These are phyloP conservation scores for Drechslerella dactyloides DNA, from an alignment of 2,329 filamentous ascomycete species.

Conservation along the genomic window DNA sequence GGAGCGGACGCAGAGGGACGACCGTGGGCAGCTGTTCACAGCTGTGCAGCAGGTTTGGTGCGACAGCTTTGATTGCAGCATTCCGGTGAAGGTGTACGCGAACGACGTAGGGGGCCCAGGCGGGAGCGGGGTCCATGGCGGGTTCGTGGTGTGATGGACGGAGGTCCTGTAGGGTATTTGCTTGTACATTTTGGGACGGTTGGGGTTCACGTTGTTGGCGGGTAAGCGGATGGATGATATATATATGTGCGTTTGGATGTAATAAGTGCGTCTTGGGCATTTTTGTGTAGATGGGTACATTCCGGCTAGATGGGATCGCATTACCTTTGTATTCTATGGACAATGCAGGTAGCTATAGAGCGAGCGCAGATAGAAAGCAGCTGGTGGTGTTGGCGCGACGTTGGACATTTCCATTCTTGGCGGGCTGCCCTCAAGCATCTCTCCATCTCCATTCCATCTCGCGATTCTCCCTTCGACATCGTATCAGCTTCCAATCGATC, in stretches of 20 bases:
- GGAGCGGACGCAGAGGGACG: conserved; percentile 79
- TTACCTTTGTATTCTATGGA: neutral
- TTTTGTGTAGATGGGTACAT: neutral
- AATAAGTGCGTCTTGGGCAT: neutral
- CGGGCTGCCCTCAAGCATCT: neutral
- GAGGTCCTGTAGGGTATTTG: no score
- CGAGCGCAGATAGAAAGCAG: no score
- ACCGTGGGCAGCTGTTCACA: conserved; percentile 77
- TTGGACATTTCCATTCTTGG: conserved; percentile 2
- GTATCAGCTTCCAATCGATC: neutral
- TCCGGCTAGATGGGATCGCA: neutral
- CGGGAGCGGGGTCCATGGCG: conserved; percentile 29
- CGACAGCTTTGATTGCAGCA: conserved; percentile 88
- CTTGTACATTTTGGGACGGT: neutral
- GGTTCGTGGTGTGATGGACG: conserved; percentile 43
- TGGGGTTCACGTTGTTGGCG: neutral
- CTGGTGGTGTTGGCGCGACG: conserved; percentile 1
- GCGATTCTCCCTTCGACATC: neutral
- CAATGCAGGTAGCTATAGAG: no score
- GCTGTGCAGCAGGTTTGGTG: conserved; percentile 78
- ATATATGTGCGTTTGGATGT: neutral
- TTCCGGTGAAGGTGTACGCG: conserved; percentile 78
- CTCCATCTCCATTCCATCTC: no score
- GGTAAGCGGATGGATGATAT: neutral
- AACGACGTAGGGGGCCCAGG: conserved; percentile 50